Base-by-base conservation (phyloP, 2,329 filamentous ascomycete species). In the Aphanocladium album region DNA sequence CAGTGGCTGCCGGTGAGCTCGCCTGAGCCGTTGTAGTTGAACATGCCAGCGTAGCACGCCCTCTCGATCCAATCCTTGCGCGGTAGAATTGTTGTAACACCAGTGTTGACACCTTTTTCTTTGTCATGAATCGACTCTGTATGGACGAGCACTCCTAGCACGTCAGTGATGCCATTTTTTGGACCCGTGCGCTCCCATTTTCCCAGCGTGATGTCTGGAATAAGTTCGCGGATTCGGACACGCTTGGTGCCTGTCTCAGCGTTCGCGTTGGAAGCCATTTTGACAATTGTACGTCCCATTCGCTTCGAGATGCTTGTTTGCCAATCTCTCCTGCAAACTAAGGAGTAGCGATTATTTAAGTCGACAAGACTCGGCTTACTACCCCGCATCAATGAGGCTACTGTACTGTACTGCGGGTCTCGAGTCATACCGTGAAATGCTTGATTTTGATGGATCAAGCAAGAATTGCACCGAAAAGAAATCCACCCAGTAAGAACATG, bases 11-110 rank as follows among this genome's bases (percentile, higher is more conserved):
- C 83, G 0, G 83, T 85, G 72, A 86, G 73, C 68, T 86, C 82
- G 51, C 84, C 83, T 21, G 80, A 79, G 60, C 83, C 83, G 65
- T 86, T 86, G 74, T 86, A 84, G 64, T 78, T 76, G 71, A 84
- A 84, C 45, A 79, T 64, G 37, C 74, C 75, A 4, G 77, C 73
- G 47, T 79, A 75, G 66, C 76, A 77, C 23, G 76, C 76, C 7
- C 74, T 68, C 57, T 72, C 58, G 65, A 77, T 75, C 75, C 77
- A 79, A 30, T 73, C 66, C 23, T 65, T 56, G 27, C 76, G 74
- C 0, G 78, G 78, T 7, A 80, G 66, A 62, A 80, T 79, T 51
- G 75, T 74, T 1, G 78, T 80, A 14, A 79, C 71, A 57, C 78
- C 78, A 0, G 78, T 79, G 64, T 79, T 78, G 62, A 78, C 68